A percentile compares a stretch with the other conserved stretches of the same genome.
Evolutionary conservation across 192 early-diverging fungal genomes (phyloP).

Genomic region (Coemansia sp.): DNA sequence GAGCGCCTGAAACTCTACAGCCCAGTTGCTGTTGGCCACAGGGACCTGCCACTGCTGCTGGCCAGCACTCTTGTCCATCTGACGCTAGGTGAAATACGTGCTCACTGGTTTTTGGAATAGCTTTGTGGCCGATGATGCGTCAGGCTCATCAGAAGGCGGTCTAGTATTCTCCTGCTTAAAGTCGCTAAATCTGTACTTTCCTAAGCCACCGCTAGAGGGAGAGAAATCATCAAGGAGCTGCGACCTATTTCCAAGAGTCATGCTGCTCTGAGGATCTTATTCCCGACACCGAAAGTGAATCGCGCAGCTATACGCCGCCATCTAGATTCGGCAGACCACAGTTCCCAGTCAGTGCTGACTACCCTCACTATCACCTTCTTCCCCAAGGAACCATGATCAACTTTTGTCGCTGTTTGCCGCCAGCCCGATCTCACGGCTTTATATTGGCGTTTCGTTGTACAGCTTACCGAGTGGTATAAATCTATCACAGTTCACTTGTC

Average conservation of each 20-base stretch:
- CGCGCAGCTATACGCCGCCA: background rate
- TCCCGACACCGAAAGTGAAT: background rate
- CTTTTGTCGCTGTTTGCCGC: background rate
- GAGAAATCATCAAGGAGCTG: too few relatives aligned
- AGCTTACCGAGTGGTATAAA: background rate
- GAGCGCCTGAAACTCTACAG: background rate
- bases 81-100: background rate
- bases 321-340: background rate
- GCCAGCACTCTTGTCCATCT: background rate
- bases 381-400: background rate
- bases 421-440: background rate
- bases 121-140: background rate
- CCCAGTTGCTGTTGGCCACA: background rate
- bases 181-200: background rate
- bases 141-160: background rate
- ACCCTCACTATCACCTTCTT: background rate
- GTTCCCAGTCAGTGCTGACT: background rate
- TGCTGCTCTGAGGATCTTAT: background rate
- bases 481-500: background rate
- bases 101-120: background rate
- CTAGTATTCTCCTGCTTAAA: background rate
- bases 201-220: too few relatives aligned
- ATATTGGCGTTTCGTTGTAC: background rate
- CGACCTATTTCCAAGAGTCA: background rate
- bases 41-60: background rate